These are phyloP conservation scores for Saitozyma podzolica DNA, from an alignment of 768 basidiomycete species.

Conservation along the genomic window DNA sequence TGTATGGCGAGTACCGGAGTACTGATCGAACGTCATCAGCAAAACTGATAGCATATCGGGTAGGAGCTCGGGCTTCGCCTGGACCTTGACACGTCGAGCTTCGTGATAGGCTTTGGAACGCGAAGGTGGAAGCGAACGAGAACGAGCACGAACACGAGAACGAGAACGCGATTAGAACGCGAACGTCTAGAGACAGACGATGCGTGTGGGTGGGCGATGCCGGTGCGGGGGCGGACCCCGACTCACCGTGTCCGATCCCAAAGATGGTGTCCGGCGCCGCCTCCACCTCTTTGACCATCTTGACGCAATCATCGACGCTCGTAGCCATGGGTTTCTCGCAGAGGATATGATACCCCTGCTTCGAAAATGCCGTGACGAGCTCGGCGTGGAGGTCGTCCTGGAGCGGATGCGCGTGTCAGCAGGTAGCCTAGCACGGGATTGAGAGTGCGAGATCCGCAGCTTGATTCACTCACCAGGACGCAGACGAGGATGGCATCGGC, in stretches of 20 bases:
- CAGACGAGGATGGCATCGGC: constrained; percentile 82
- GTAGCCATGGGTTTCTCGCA: constrained; percentile 95
- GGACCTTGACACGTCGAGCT: no score
- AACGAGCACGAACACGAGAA: no score
- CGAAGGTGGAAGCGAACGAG: no score
- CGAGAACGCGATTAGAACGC: no score
- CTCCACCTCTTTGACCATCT: constrained; percentile 71
- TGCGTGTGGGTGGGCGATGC: neutral
- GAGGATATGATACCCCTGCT: constrained; percentile 81
- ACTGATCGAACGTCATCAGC: constrained; percentile 56
- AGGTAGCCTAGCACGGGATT: no score
- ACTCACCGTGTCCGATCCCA: constrained; percentile 80
- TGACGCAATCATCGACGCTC: constrained; percentile 67
- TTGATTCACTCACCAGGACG: constrained; percentile 53
- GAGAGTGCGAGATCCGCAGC: neutral
- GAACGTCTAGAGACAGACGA: neutral
- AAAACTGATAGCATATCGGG: no score
- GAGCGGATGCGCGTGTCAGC: neutral
- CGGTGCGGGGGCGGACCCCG: no score
- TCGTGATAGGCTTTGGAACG: no score
- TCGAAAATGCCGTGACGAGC: constrained; percentile 70
- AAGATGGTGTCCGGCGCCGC: constrained; percentile 68
- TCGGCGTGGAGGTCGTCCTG: constrained; percentile 78
- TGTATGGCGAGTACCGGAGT: constrained; percentile 83
- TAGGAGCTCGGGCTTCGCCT: no score